Conservation (phyloP, 495 filamentous ascomycete genomes). For the Daldinia vernicosa region DNA sequence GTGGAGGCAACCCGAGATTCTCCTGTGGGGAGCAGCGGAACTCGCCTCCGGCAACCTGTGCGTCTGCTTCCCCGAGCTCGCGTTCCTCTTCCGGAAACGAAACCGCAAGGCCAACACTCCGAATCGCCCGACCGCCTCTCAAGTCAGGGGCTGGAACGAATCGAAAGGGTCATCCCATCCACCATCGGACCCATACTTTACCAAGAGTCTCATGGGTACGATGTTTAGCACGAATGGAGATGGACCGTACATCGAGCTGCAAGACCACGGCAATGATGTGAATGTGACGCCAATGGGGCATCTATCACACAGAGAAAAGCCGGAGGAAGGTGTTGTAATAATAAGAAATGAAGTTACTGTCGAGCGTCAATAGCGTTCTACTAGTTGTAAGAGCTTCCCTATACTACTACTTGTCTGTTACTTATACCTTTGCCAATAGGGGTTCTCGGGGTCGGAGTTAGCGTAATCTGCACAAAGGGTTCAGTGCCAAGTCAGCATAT, state of each 20-base stretch:
- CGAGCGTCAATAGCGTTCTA: not conserved
- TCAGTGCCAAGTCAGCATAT: not conserved
- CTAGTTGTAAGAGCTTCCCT: not conserved
- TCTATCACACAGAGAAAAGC: not conserved
- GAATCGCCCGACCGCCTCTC: not conserved
- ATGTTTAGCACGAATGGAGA: slow-evolving; percentile 2
- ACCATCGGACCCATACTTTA: not conserved
- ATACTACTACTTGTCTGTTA: not conserved
- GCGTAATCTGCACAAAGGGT: not conserved
- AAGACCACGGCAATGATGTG: not conserved
- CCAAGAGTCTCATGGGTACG: not conserved
- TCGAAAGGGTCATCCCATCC: not conserved
- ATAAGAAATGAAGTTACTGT: not conserved
- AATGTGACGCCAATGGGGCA: not conserved
- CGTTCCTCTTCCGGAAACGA: not conserved
- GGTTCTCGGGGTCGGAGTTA: not conserved
- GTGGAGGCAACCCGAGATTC: slow-evolving; percentile 26
- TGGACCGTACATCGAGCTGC: not conserved
- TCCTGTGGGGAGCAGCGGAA: slow-evolving; percentile 23
- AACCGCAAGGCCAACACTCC: not conserved
- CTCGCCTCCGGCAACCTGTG: slow-evolving; percentile 16
- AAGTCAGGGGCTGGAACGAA: not conserved
- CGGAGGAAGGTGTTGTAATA: slow-evolving; percentile 3
- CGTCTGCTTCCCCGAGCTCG: slow-evolving; percentile 26
- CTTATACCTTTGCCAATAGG: not conserved